phyloP scores from a whole-genome alignment of 2,329 filamentous ascomycete species.

The Didymella exigua region DNA sequence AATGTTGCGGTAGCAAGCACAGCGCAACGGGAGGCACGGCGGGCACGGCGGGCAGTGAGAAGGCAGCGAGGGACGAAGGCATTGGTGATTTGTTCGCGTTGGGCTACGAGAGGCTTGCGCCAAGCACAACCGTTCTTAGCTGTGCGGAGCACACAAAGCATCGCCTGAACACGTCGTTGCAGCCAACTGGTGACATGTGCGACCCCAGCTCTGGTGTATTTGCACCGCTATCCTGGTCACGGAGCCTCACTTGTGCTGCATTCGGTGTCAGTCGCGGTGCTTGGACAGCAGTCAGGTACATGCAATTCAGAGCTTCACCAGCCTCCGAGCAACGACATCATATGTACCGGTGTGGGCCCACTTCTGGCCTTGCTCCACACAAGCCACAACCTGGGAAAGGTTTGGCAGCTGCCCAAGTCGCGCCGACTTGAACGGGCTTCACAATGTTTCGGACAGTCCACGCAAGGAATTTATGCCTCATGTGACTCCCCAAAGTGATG shows the following conservation, averaged over 20 bases:
- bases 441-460: conserved; percentile 5
- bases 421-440: not conserved
- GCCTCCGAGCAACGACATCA: conserved; percentile 17
- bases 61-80: conserved; percentile 6
- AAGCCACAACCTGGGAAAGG: conserved; percentile 6
- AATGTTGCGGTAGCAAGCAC: conserved; percentile 9
- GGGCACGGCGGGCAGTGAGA: not conserved
- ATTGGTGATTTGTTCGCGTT: conserved; percentile 10
- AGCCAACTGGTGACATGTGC: conserved; percentile 5
- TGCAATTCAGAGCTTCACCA: not conserved
- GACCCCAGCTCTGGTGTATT: not conserved
- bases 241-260: conserved; percentile 5
- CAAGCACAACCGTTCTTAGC: conserved; percentile 17
- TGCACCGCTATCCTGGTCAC: not conserved
- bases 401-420: conserved; percentile 9
- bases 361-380: conserved; percentile 12
- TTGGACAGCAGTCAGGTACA: not conserved
- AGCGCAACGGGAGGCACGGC: conserved; percentile 10
- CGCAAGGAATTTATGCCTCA: conserved; percentile 5
- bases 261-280: not conserved
- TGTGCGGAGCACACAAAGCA: conserved; percentile 11
- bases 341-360: conserved; percentile 14
- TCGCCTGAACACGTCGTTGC: conserved; percentile 16
- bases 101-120: conserved; percentile 10
- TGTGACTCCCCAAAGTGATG: not conserved